These are phyloP conservation scores for Aspergillus sp. DNA, from an alignment of 2,329 filamentous ascomycete genomes.

Conservation along the genomic window DNA sequence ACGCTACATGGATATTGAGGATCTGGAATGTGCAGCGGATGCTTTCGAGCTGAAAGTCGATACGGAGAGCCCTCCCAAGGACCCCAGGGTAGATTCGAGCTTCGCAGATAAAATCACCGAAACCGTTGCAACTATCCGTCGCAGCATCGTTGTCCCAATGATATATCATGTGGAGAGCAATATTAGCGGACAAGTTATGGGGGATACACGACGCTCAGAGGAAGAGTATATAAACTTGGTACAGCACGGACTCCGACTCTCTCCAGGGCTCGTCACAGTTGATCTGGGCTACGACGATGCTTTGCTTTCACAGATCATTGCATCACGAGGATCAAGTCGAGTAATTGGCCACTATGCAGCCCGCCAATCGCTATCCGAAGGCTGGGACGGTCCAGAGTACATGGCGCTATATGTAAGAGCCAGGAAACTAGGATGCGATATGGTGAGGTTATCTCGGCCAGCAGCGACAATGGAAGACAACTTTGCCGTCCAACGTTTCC, in stretches of 20 bases:
- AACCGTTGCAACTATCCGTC: constrained; percentile 53
- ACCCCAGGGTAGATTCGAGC: constrained; percentile 24
- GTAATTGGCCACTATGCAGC: constrained; percentile 54
- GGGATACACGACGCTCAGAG: constrained; percentile 21
- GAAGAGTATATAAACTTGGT: constrained; percentile 51
- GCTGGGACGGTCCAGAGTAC: constrained; percentile 55
- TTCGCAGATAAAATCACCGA: constrained; percentile 50
- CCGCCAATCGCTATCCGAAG: constrained; percentile 33
- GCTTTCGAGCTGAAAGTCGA: constrained; percentile 58
- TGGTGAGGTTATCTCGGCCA: constrained; percentile 56
- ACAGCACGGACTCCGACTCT: constrained; percentile 54
- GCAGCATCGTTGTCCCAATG: constrained; percentile 56
- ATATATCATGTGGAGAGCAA: constrained; percentile 46
- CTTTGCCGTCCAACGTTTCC: constrained; percentile 52
- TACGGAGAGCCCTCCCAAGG: constrained; percentile 19
- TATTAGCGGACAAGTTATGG: constrained; percentile 12
- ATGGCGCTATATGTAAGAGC: constrained; percentile 54
- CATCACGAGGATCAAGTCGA: constrained; percentile 50
- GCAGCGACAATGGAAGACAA: constrained; percentile 56
- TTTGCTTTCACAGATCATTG: constrained; percentile 46
- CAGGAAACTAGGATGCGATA: constrained; percentile 52
- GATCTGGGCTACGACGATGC: constrained; percentile 53
- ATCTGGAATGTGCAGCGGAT: constrained; percentile 60
- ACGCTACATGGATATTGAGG: constrained; percentile 53
- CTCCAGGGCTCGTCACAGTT: constrained; percentile 57